Evolutionary conservation across 2,329 filamentous ascomycete genomes (phyloP).

Genomic region (Septoria petroselini): DNA sequence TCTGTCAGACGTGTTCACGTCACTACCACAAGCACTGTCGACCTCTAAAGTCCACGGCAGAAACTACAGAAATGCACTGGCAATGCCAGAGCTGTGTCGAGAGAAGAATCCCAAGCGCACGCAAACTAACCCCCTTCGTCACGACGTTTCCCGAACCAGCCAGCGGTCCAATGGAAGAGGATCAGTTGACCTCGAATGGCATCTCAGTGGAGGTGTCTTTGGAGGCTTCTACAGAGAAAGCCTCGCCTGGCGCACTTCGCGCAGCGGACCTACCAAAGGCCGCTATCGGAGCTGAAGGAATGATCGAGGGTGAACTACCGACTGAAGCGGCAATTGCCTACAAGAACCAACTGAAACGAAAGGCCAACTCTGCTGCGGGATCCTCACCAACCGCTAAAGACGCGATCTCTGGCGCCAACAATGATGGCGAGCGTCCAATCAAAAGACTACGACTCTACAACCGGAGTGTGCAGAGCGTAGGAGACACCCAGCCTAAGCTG

Average conservation of each 20-base stretch:
- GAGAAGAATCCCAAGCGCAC: conserved; percentile 15
- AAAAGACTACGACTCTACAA: not conserved
- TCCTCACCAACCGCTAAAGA: too few species aligned
- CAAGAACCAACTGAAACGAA: not conserved
- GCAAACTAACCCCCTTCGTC: not conserved
- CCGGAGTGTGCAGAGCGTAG: too few species aligned
- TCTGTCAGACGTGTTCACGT: conserved; percentile 37
- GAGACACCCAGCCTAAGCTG: too few species aligned
- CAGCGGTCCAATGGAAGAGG: too few species aligned
- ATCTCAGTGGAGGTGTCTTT: too few species aligned
- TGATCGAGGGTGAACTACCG: not conserved
- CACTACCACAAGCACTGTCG: conserved; percentile 35
- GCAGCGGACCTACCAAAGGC: not conserved
- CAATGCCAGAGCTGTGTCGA: conserved; percentile 31
- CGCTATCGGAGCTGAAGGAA: not conserved
- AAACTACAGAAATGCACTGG: conserved; percentile 25
- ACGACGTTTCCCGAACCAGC: not conserved
- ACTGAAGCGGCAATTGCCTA: not conserved
- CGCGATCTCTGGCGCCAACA: not conserved
- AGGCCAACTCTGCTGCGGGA: not conserved
- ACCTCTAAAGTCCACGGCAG: not conserved
- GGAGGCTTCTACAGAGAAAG: too few species aligned
- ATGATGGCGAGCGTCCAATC: too few species aligned
- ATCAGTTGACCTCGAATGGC: not conserved
- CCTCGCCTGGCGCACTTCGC: not conserved